Percentiles rank a stretch among this genome's conserved stretches.
phyloP scores from a whole-genome alignment of 768 basidiomycete genomes.

The Ramaria rubella region DNA sequence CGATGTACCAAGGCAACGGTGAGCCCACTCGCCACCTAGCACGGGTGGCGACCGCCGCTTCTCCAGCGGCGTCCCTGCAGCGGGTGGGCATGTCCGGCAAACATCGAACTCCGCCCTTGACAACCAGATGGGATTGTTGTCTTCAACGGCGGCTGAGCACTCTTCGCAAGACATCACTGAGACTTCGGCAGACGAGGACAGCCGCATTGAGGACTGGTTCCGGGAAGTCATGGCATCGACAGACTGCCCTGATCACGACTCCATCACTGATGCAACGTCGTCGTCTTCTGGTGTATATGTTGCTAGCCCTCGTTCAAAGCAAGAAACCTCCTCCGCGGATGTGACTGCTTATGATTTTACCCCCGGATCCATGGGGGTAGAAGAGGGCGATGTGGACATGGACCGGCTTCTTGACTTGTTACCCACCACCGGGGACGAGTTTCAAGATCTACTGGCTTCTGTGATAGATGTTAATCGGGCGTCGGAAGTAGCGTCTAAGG shows the following conservation, averaged over 20 bases:
- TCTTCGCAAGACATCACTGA: conserved; percentile 16
- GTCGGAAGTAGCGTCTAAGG: not conserved
- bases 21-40: conserved; percentile 94
- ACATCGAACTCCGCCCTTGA: conserved; percentile 8
- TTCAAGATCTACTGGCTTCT: conserved; percentile 25
- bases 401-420: conserved; percentile 54
- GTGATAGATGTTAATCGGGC: conserved; percentile 15
- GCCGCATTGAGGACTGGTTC: conserved; percentile 63
- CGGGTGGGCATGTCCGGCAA: conserved; percentile 53
- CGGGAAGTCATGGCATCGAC: conserved; percentile 57
- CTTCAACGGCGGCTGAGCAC: conserved; percentile 21
- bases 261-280: conserved; percentile 10
- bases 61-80: conserved; percentile 77
- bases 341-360: conserved; percentile 19
- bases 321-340: conserved; percentile 8
- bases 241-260: conserved; percentile 31
- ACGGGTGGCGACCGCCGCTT: conserved; percentile 80
- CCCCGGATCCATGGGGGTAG: conserved; percentile 16
- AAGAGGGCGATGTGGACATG: conserved; percentile 30
- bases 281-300: conserved; percentile 3
- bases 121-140: conserved; percentile 10
- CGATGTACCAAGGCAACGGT: conserved; percentile 27
- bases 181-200: conserved; percentile 36
- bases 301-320: not conserved
- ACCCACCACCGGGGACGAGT: conserved; percentile 28